A percentile compares a stretch with the other conserved stretches of the same genome.
Evolutionary conservation across 257 asterid species (phyloP).

Genomic region (Solanum tarapatanum): DNA sequence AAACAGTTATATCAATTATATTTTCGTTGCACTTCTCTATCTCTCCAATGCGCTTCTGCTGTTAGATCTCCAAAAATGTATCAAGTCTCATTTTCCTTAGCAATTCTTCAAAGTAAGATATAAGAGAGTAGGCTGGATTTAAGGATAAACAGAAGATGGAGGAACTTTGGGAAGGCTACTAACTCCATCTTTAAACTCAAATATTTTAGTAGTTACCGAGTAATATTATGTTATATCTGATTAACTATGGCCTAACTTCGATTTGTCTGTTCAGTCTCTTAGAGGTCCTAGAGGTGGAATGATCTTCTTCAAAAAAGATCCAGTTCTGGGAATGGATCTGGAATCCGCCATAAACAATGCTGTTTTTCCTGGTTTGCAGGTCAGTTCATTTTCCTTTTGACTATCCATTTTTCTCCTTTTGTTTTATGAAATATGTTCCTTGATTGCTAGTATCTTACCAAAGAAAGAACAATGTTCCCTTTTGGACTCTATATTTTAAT

Average conservation of each 20-base stretch:
- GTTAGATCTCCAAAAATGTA: background rate
- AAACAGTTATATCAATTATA: background rate
- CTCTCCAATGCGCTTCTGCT: background rate
- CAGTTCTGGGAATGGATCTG: constrained; percentile 68
- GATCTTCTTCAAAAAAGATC: constrained; percentile 91
- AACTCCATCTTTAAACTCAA: background rate
- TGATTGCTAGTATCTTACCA: background rate
- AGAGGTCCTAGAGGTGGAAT: constrained; percentile 99
- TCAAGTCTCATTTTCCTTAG: background rate
- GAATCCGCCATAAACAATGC: constrained; percentile 86
- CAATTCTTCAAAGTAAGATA: background rate
- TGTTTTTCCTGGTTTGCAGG: constrained; percentile 93
- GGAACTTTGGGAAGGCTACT: background rate
- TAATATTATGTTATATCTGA: background rate
- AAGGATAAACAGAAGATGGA: background rate
- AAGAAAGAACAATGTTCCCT: background rate
- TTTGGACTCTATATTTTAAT: background rate
- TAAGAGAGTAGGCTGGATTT: background rate
- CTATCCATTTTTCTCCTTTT: background rate
- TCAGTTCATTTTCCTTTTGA: constrained; percentile 7
- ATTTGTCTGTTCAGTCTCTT: constrained; percentile 45
- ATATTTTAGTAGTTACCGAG: background rate
- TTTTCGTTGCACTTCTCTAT: background rate
- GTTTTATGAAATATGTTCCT: background rate
- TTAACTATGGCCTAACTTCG: background rate